Conservation (phyloP, 768 basidiomycete species). For the Mycena floridula region DNA sequence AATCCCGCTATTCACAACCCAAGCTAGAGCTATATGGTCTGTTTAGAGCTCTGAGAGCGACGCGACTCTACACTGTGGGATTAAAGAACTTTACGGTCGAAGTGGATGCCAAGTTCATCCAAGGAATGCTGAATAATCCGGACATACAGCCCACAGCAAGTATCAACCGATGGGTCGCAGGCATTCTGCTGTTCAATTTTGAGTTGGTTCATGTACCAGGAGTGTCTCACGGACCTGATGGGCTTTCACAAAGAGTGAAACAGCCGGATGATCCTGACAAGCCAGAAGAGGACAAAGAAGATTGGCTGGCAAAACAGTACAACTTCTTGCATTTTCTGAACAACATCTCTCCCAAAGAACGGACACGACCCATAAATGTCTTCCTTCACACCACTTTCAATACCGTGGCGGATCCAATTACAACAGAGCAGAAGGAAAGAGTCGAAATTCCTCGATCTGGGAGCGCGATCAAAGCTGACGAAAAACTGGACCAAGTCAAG, state of each 20-base stretch:
- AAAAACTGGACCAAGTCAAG: no score
- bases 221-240: conserved; percentile 19
- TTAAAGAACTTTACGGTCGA: conserved; percentile 28
- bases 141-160: conserved; percentile 16
- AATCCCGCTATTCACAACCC: conserved; percentile 28
- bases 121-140: conserved; percentile 26
- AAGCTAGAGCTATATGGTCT: conserved; percentile 36
- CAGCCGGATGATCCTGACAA: conserved; percentile 15
- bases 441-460: no score
- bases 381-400: no score
- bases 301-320: no score
- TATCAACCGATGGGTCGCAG: conserved; percentile 21
- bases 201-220: conserved; percentile 22
- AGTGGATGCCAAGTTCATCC: conserved; percentile 30
- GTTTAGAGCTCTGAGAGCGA: conserved; percentile 14
- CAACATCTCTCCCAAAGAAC: no score
- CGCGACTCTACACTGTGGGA: conserved; percentile 22
- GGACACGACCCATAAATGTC: no score
- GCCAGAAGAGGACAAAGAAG: no score
- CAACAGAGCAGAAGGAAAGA: no score
- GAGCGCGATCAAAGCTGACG: no score
- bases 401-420: no score
- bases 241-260: conserved; percentile 15
- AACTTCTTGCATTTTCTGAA: no score
- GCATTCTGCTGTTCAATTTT: conserved; percentile 25